Base-by-base conservation (phyloP, 2,329 filamentous ascomycete genomes). In the Paecilomyces dactylethromorphus region DNA sequence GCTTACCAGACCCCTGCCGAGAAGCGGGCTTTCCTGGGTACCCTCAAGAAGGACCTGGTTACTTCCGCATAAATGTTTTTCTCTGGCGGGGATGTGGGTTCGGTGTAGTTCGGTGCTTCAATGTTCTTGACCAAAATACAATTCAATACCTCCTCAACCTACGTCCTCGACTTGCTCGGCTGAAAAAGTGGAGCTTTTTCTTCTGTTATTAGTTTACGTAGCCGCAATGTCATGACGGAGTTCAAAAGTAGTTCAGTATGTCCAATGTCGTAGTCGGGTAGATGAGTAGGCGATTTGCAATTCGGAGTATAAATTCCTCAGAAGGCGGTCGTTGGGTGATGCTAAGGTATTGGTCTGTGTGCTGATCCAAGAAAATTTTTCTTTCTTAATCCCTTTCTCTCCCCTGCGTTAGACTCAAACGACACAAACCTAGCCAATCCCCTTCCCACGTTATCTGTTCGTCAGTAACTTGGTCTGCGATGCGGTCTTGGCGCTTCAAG, bases 1-100 rank as follows among this genome's bases (percentile, higher is more conserved):
- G 93, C 92, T 75, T 99, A 96, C 91, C 94, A 99, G 86, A 99
- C 94, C 66, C 84, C 89, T 69, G 89, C 90, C 76, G 94, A 99
- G 90, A 99, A 99, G 92, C 91, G 90, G 84, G 87, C 91, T 79
- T 94, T 91, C 86, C 80, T 96, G 82, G 94, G 94, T 84, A 95
- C 92, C 61, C 91, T 99, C 90, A 99, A 99, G 92, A 99, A 97
- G 91, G 94, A 99, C 74, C 80, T 89, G 70, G 78, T 80, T 73
- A 74, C 80, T 73, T 72, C 78, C 73, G 76, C 80, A 71, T 86
- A 83, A 78, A 69, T 71, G 69, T 73, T 66, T 73, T 78, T 76
- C 69, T 66, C 49, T 56, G 31, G 58, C 10, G 62, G 60, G 57
- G 58, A 67, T 63, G 61, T 64, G 63, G 68, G 67, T 65, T 68